Evolutionary conservation across 2,329 filamentous ascomycete species (phyloP).

Genomic region (Cordyceps javanica): DNA sequence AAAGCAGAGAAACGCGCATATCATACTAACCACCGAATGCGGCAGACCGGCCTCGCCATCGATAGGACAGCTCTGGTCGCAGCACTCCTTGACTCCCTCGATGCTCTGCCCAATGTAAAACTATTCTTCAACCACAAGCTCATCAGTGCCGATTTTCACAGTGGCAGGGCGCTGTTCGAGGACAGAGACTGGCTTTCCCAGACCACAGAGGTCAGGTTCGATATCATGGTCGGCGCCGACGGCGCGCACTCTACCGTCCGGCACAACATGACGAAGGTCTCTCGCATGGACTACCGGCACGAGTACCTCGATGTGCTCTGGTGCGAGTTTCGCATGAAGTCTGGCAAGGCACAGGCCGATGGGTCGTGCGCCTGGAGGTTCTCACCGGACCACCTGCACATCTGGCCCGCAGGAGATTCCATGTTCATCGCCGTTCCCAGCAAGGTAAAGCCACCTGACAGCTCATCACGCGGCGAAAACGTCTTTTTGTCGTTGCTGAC

Average conservation of each 20-base stretch:
- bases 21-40: neutral
- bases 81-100: constrained; percentile 74
- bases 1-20: neutral
- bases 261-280: constrained; percentile 93
- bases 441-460: constrained; percentile 32
- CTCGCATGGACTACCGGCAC: constrained; percentile 84
- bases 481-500: neutral
- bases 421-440: constrained; percentile 98
- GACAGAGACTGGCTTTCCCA: constrained; percentile 30
- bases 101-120: constrained; percentile 78
- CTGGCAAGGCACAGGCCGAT: constrained; percentile 29
- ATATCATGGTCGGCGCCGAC: constrained; percentile 92
- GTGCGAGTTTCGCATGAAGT: constrained; percentile 86
- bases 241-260: no score
- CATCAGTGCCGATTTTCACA: constrained; percentile 76
- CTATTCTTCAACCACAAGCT: constrained; percentile 92
- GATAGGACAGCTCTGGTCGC: constrained; percentile 81
- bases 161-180: constrained; percentile 83
- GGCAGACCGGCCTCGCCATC: constrained; percentile 73
- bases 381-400: constrained; percentile 89
- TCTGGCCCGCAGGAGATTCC: constrained; percentile 88
- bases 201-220: constrained; percentile 71
- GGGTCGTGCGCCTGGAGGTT: constrained; percentile 58
- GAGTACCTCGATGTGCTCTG: constrained; percentile 94
- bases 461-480: neutral